Conservation (phyloP, 2,329 filamentous ascomycete genomes). For the Beauveria caledonica region DNA sequence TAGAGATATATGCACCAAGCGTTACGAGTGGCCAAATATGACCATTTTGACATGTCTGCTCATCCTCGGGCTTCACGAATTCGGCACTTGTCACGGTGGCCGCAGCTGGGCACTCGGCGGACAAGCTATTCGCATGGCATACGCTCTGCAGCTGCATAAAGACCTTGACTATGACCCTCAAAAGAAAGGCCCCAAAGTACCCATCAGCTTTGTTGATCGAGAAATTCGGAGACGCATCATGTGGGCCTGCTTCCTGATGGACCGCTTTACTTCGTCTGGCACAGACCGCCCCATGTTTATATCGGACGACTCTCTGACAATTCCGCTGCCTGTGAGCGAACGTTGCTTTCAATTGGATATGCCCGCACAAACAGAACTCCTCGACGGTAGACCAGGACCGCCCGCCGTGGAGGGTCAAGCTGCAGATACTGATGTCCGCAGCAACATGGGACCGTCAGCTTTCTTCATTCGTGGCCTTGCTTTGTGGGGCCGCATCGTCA, state of each 20-base stretch:
- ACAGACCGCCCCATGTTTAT: slow-evolving; percentile 89
- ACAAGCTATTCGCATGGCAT: slow-evolving; percentile 94
- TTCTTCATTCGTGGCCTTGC: slow-evolving; percentile 81
- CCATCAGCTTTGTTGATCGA: slow-evolving; percentile 81
- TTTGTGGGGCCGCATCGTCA: slow-evolving; percentile 83
- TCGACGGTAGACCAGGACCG: slow-evolving; percentile 63
- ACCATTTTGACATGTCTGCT: slow-evolving; percentile 89
- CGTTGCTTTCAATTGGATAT: slow-evolving; percentile 86
- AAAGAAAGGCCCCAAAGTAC: slow-evolving; percentile 51
- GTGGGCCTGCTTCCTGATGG: slow-evolving; percentile 98
- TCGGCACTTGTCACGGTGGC: slow-evolving; percentile 92
- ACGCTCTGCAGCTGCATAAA: slow-evolving; percentile 85
- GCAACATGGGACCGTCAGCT: slow-evolving; percentile 91
- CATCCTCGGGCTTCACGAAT: slow-evolving; percentile 85
- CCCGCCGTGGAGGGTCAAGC: slow-evolving; percentile 53
- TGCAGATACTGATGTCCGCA: slow-evolving; percentile 53
- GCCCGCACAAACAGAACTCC: slow-evolving; percentile 74
- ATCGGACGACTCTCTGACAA: slow-evolving; percentile 78
- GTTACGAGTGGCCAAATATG: slow-evolving; percentile 93
- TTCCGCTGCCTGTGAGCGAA: slow-evolving; percentile 87
- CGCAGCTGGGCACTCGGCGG: slow-evolving; percentile 94
- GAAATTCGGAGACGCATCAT: slow-evolving; percentile 90
- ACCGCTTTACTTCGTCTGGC: slow-evolving; percentile 92
- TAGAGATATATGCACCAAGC: slow-evolving; percentile 75
- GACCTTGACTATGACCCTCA: slow-evolving; percentile 78